A percentile compares a stretch with the other conserved stretches of the same genome.
Conservation (phyloP, 2,329 filamentous ascomycete genomes). For the Penicillium palitans region DNA sequence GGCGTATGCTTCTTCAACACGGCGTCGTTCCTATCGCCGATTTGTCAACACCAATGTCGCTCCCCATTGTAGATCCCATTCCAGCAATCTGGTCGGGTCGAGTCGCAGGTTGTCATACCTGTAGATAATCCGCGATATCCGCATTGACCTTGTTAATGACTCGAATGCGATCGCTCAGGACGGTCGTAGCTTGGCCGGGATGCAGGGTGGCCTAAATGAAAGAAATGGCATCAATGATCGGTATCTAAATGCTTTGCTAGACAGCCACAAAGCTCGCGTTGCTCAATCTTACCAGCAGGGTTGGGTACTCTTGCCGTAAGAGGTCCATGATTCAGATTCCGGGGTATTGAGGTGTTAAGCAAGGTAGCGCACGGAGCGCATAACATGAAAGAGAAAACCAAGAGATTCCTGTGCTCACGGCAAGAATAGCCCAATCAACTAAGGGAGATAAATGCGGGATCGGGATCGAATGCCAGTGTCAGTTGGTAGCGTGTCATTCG, state of each 20-base stretch:
- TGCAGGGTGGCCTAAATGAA: constrained; percentile 70
- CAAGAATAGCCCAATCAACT: constrained; percentile 14
- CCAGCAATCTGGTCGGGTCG: constrained; percentile 12
- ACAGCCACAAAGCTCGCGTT: constrained; percentile 14
- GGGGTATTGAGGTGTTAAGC: constrained; percentile 21
- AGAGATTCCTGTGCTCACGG: background rate
- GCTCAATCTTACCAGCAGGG: constrained; percentile 74
- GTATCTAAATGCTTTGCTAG: constrained; percentile 12
- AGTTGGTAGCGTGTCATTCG: constrained; percentile 15
- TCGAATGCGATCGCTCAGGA: constrained; percentile 83
- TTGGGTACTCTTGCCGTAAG: constrained; percentile 86
- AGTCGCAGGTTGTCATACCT: constrained; percentile 59
- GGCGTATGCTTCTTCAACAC: constrained; percentile 87
- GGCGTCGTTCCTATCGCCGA: constrained; percentile 74
- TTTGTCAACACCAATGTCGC: constrained; percentile 14
- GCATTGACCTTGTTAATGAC: constrained; percentile 81
- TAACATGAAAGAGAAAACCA: constrained; percentile 29
- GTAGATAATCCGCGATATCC: constrained; percentile 95
- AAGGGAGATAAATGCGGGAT: constrained; percentile 21
- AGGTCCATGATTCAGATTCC: constrained; percentile 62
- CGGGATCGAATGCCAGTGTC: constrained; percentile 14
- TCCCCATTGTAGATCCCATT: constrained; percentile 6
- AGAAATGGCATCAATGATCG: constrained; percentile 10
- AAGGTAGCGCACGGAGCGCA: constrained; percentile 30
- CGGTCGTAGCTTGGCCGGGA: constrained; percentile 75